Evolutionary conservation across 805 yeast genomes (phyloP).

Genomic region (Wickerhamiella hasegawae): DNA sequence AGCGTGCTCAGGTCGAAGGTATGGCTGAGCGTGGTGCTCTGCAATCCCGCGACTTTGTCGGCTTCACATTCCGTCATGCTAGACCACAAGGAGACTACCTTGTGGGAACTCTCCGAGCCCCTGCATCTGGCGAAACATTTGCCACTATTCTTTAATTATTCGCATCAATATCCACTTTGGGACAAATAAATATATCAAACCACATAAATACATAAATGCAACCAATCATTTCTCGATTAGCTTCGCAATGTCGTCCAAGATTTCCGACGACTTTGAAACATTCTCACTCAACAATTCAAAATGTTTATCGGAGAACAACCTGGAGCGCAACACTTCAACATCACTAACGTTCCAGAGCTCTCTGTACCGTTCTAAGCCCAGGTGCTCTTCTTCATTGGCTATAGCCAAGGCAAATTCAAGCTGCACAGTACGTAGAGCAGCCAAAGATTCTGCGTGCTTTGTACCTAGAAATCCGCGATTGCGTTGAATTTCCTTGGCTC

Average conservation of each 20-base stretch:
- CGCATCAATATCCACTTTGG: background rate
- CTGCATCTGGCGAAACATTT: slow-evolving; percentile 3
- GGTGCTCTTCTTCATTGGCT: slow-evolving; percentile 19
- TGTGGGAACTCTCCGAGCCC: slow-evolving; percentile 11
- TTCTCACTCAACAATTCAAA: slow-evolving; percentile 36
- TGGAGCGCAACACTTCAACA: slow-evolving; percentile 18
- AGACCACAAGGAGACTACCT: slow-evolving; percentile 11
- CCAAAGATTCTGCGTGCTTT: slow-evolving; percentile 34
- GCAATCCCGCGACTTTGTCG: slow-evolving; percentile 61
- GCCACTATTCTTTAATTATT: slow-evolving; percentile 9
- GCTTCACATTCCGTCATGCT: slow-evolving; percentile 89
- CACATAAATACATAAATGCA: background rate
- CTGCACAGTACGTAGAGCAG: slow-evolving; percentile 43
- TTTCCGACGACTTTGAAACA: slow-evolving; percentile 32
- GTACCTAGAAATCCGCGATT: slow-evolving; percentile 25
- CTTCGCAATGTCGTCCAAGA: slow-evolving; percentile 37
- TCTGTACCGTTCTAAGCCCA: slow-evolving; percentile 20
- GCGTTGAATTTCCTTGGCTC: slow-evolving; percentile 28
- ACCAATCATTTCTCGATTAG: slow-evolving; percentile 22
- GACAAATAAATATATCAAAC: background rate
- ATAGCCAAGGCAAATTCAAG: slow-evolving; percentile 28
- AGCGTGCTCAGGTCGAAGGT: slow-evolving; percentile 71
- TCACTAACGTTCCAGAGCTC: slow-evolving; percentile 16
- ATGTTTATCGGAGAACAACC: slow-evolving; percentile 32
- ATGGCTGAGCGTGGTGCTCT: slow-evolving; percentile 50